Base-by-base conservation (phyloP, 2,329 filamentous ascomycete genomes). In the Arthroderma sp. region DNA sequence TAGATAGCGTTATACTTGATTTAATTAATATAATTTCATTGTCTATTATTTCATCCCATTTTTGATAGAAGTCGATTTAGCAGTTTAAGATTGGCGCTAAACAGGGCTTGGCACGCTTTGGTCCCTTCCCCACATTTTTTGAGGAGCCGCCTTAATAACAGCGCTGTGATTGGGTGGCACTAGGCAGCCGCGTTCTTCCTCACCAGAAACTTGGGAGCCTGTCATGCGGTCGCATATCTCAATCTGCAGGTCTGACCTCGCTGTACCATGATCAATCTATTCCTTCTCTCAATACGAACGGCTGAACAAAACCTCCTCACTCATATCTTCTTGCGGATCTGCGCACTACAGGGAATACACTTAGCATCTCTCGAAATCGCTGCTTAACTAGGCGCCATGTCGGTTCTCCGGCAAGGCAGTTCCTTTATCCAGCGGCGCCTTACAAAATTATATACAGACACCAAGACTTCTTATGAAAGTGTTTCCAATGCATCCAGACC, bases 381-480 rank as follows among this genome's bases (percentile, higher is more conserved):
- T 29, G 22, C 27, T 15, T 27, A 34, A 6, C 7, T 15, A 34
- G 42, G 9, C 28, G 38, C 55, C 53, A 70, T 70, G 67, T 69
- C 67, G 52, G 64, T 68, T 49, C 61, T 69, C 49, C 63, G 63
- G 47, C 64, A 66, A 55, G 65, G 63, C 55, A 62, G 61, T 31
- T 59, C 61, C 30, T 66, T 61, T 55, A 61, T 70, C 52, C 65
- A 68, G 53, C 59, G 67, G 45, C 70, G 71, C 53, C 66, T 78
- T 43, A 76, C 74, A 11, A 73, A 78, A 56, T 64, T 80, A 52
- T 81, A 80, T 59, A 73, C 74, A 27, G 77, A 81, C 57, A 78
- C 76, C 10, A 81, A 81, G 58, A 72, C 70, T 43, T 77, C 73
- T 37, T 76, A 71, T 59, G 73, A 77, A 57, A 72, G 69, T 49